A percentile compares a stretch with the other conserved stretches of the same genome.
phyloP scores from a whole-genome alignment of 2,329 filamentous ascomycete genomes.

The Pseudodiploospora longispora region DNA sequence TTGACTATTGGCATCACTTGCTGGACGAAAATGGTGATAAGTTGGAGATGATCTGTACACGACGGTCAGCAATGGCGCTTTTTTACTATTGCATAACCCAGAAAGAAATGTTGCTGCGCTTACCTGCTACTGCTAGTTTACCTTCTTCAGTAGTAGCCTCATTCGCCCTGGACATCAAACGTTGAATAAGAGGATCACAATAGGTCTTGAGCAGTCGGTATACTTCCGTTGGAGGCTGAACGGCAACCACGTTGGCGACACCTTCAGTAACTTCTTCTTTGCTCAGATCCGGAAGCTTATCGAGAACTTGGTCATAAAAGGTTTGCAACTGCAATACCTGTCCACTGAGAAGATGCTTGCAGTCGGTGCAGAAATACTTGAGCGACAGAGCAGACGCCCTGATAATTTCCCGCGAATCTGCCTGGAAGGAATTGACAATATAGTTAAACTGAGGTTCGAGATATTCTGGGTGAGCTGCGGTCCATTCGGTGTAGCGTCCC shows the following conservation, averaged over 20 bases:
- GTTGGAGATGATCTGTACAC: constrained; percentile 68
- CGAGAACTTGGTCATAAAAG: constrained; percentile 86
- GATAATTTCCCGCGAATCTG: constrained; percentile 82
- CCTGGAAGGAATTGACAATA: constrained; percentile 87
- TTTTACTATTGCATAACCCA: too few relatives aligned
- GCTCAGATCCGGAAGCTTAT: constrained; percentile 74
- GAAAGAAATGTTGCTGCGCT: constrained; percentile 14
- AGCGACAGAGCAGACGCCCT: constrained; percentile 88
- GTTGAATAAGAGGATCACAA: constrained; percentile 80
- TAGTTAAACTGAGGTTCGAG: constrained; percentile 90
- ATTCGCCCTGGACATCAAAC: constrained; percentile 81
- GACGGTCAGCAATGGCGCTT: constrained; percentile 11
- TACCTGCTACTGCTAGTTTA: constrained; percentile 79
- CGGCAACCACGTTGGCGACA: constrained; percentile 83
- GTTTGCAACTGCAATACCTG: constrained; percentile 81
- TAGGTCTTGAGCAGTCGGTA: constrained; percentile 85
- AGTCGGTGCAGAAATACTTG: constrained; percentile 96
- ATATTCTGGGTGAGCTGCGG: constrained; percentile 84
- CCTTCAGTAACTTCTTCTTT: constrained; percentile 96
- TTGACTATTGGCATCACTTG: constrained; percentile 65
- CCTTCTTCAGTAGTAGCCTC: constrained; percentile 73
- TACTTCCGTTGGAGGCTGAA: constrained; percentile 70
- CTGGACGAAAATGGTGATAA: constrained; percentile 87
- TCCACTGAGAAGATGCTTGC: constrained; percentile 73
- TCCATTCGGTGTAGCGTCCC: constrained; percentile 97